Percentiles rank a stretch among this genome's conserved stretches.
Conservation (phyloP, 495 filamentous ascomycete genomes). For the Xylaria nigripes region DNA sequence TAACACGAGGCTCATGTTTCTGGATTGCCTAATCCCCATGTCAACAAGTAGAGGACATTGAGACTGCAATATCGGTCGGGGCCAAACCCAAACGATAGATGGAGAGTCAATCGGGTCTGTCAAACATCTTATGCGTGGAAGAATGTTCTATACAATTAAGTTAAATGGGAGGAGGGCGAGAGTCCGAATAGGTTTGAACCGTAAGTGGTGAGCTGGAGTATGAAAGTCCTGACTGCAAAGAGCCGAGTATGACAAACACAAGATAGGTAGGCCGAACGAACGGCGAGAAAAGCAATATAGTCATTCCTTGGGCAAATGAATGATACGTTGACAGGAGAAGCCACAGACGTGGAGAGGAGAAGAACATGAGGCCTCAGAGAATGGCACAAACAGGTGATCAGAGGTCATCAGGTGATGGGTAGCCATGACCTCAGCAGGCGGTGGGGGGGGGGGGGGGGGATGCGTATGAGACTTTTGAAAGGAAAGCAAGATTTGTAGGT, state of each 20-base stretch:
- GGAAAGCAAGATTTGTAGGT: neutral
- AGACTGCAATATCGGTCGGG: neutral
- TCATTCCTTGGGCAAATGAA: too few relatives aligned
- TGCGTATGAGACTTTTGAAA: neutral
- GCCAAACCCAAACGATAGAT: neutral
- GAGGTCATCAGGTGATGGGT: neutral
- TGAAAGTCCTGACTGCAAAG: neutral
- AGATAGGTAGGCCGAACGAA: neutral
- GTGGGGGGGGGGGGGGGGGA: neutral
- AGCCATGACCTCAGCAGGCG: neutral
- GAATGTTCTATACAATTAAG: neutral
- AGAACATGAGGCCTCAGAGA: neutral
- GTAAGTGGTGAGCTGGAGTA: neutral
- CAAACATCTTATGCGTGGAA: neutral
- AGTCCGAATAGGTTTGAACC: neutral
- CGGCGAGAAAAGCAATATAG: neutral
- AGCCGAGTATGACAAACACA: conserved; percentile 1
- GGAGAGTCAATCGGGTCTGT: neutral
- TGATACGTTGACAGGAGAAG: neutral
- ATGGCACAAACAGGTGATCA: conserved; percentile 6
- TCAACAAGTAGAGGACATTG: neutral
- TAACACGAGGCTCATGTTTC: neutral
- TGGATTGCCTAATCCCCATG: neutral
- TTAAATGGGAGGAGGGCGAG: neutral
- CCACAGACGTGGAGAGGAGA: neutral